Evolutionary conservation across 2,329 filamentous ascomycete genomes (phyloP), one percentile per base, ranked within the genome.

Genomic region (Diplodia seriata): DNA sequence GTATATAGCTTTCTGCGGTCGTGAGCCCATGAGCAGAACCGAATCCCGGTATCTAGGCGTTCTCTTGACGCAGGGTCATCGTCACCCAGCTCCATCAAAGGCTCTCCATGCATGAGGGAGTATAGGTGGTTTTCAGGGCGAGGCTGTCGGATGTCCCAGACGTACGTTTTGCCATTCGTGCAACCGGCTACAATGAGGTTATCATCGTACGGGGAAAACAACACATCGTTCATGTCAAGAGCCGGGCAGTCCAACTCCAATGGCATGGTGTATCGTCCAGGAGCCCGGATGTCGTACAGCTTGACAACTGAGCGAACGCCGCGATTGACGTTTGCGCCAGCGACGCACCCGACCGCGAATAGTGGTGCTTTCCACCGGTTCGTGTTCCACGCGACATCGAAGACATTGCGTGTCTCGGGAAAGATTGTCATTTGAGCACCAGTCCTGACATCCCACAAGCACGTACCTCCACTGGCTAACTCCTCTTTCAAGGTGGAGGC

Each of bases 141-240:
- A 0, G 80, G 78, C 15, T 76, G 76, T 0, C 87, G 84, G 33
- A 80, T 74, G 73, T 90, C 87, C 86, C 87, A 90, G 5, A 89
- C 79, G 74, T 89, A 89, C 0, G 85, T 85, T 36, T 79, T 79
- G 2, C 87, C 86, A 74, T 88, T 82, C 0, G 87, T 89, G 70
- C 87, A 88, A 12, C 86, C 86, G 14, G 85, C 86, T 8, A 86
- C 85, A 14, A 89, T 77, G 66, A 87, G 79, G 47, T 83, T 81
- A 1, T 84, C 77, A 64, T 84, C 80, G 65, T 81, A 74, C 0
- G 82, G 82, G 67, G 82, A 85, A 71, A 84, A 85, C 0, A 84
- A 78, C 0, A 89, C 78, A 68, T 89, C 86, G 67, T 89, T 89
- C 71, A 89, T 87, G 73, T 90, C 87, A 8, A 83, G 72, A 0